Conservation (phyloP, 2,329 filamentous ascomycete genomes). For the Pestalotiopsis sp. region DNA sequence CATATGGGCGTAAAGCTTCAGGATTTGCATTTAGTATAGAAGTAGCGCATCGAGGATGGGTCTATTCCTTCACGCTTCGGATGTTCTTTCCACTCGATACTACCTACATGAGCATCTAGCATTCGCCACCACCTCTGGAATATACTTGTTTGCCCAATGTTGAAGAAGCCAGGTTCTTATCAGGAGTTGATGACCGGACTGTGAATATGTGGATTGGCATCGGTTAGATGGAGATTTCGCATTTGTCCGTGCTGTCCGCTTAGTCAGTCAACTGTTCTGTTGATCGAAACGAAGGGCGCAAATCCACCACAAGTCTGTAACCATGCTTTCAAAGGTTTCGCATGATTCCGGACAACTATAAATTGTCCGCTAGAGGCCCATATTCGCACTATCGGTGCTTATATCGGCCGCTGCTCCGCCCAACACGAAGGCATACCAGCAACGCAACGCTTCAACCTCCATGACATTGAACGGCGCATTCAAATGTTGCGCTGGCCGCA, state of each 20-base stretch:
- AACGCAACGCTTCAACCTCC: neutral
- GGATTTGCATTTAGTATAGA: neutral
- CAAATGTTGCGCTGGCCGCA: neutral
- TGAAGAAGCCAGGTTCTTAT: too few species aligned
- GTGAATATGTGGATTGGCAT: too few species aligned
- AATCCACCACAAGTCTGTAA: neutral
- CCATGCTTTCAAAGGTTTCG: neutral
- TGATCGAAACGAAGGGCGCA: neutral
- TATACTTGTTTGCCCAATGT: too few species aligned
- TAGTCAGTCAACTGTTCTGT: neutral
- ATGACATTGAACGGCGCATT: neutral
- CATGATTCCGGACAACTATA: neutral
- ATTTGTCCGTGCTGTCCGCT: neutral
- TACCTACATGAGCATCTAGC: too few species aligned
- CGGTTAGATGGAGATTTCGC: too few species aligned
- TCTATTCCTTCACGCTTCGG: too few species aligned
- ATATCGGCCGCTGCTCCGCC: neutral
- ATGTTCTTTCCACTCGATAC: too few species aligned
- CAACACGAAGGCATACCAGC: neutral
- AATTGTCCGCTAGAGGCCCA: neutral
- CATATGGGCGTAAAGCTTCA: neutral
- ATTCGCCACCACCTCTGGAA: too few species aligned
- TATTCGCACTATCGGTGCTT: neutral
- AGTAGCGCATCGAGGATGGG: too few species aligned
- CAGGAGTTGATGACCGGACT: too few species aligned